Conservation (phyloP, 2,329 filamentous ascomycete species). For the Verticillium isaacii region DNA sequence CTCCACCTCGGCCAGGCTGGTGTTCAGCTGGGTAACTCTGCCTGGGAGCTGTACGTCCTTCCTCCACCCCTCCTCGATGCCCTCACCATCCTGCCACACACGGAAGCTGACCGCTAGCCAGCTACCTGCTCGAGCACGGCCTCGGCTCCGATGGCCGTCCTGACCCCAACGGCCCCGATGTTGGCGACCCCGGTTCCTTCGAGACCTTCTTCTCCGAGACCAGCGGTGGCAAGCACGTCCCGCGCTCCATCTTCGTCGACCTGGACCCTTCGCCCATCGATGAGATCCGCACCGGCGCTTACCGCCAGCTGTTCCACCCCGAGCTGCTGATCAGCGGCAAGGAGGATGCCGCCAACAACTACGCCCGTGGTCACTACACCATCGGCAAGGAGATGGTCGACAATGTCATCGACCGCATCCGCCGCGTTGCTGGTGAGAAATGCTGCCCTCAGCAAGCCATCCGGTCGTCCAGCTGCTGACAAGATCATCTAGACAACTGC, state of each 20-base stretch:
- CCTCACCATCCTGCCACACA: background rate
- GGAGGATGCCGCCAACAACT: slow-evolving; percentile 75
- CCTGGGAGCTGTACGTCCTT: slow-evolving; percentile 66
- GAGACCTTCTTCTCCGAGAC: slow-evolving; percentile 74
- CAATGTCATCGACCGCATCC: slow-evolving; percentile 63
- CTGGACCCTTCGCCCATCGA: slow-evolving; percentile 70
- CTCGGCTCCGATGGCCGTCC: slow-evolving; percentile 60
- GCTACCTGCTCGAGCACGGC: slow-evolving; percentile 70
- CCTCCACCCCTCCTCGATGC: background rate
- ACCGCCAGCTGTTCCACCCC: slow-evolving; percentile 68
- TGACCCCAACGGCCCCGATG: slow-evolving; percentile 55
- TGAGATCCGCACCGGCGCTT: slow-evolving; percentile 65
- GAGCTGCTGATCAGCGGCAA: slow-evolving; percentile 70
- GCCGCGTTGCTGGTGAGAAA: slow-evolving; percentile 60
- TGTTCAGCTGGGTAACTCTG: slow-evolving; percentile 69
- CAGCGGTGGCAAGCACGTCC: slow-evolving; percentile 66
- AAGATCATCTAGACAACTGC: slow-evolving; percentile 56
- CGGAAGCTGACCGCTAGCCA: slow-evolving; percentile 23
- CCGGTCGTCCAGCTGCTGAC: slow-evolving; percentile 12
- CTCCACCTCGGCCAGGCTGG: slow-evolving; percentile 65
- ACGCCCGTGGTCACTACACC: slow-evolving; percentile 71
- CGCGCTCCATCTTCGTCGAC: slow-evolving; percentile 68
- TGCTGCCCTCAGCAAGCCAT: background rate
- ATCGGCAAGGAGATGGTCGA: slow-evolving; percentile 75
- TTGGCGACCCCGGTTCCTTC: slow-evolving; percentile 58